Evolutionary conservation across 176 grass and related monocot genomes (phyloP).

Genomic region (Saccharum spontaneum): DNA sequence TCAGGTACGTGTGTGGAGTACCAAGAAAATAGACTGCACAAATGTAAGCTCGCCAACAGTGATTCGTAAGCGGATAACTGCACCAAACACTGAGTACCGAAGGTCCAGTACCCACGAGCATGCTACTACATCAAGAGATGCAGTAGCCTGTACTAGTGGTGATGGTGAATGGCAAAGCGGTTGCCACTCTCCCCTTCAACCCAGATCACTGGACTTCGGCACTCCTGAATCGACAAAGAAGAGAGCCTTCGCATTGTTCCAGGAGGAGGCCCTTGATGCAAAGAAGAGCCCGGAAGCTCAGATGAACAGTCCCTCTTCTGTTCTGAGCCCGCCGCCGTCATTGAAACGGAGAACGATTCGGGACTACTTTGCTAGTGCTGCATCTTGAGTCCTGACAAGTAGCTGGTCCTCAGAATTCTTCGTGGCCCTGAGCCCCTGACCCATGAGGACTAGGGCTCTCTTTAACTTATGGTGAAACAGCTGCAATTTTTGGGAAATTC

Average conservation of each 20-base stretch:
- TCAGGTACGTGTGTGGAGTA: conserved; percentile 88
- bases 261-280: conserved; percentile 36
- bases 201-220: conserved; percentile 62
- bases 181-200: conserved; percentile 46
- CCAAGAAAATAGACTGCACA: conserved; percentile 51
- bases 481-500: conserved; percentile 34
- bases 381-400: conserved; percentile 43
- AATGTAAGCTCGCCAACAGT: conserved; percentile 60
- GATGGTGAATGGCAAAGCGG: conserved; percentile 3
- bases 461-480: conserved; percentile 10
- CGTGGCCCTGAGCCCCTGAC: not conserved
- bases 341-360: conserved; percentile 90
- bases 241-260: conserved; percentile 60
- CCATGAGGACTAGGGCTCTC: not conserved
- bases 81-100: conserved; percentile 48
- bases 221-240: conserved; percentile 78
- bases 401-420: not conserved
- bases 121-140: conserved; percentile 39
- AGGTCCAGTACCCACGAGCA: conserved; percentile 41
- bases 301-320: conserved; percentile 70
- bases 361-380: conserved; percentile 69
- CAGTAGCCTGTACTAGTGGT: conserved; percentile 25
- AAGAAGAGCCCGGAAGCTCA: conserved; percentile 49
- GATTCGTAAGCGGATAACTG: conserved; percentile 72
- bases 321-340: conserved; percentile 81